Conservation (phyloP, 345 rosid species). For the Isatis tinctoria region DNA sequence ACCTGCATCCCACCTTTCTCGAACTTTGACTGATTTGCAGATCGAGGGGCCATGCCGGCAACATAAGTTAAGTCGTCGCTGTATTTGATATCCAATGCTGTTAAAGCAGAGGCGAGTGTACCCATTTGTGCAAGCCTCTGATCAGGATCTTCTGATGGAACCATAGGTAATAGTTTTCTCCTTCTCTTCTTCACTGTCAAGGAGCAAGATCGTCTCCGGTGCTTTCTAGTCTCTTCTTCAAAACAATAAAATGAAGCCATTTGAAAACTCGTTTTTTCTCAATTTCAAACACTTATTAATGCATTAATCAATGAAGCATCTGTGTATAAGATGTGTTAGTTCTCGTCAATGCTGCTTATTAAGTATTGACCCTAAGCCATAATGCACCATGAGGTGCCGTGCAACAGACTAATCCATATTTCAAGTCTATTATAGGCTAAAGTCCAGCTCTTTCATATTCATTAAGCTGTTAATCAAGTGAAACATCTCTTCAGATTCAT, state of each 20-base stretch:
- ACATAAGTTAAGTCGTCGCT: slow-evolving; percentile 59
- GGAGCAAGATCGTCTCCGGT: slow-evolving; percentile 56
- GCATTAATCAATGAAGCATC: background rate
- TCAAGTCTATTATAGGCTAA: background rate
- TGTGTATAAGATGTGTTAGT: background rate
- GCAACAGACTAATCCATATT: background rate
- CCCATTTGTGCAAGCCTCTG: slow-evolving; percentile 68
- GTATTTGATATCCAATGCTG: slow-evolving; percentile 59
- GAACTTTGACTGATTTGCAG: slow-evolving; percentile 65
- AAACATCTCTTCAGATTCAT: background rate
- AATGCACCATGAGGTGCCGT: background rate
- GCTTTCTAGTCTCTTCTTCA: slow-evolving; percentile 45
- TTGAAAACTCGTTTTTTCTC: background rate
- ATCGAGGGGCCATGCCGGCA: slow-evolving; percentile 67
- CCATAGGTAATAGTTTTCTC: slow-evolving; percentile 63
- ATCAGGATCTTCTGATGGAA: slow-evolving; percentile 66
- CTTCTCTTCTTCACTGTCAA: slow-evolving; percentile 78
- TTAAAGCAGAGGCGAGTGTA: slow-evolving; percentile 81
- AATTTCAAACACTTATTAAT: background rate
- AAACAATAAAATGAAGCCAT: background rate
- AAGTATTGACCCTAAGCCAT: background rate
- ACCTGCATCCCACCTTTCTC: slow-evolving; percentile 98
- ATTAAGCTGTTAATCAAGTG: slow-evolving; percentile 10
- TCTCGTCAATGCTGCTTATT: background rate
- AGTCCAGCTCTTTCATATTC: background rate